Conservation (phyloP, 352 stramenopile species). For the Globisporangium parvum region DNA sequence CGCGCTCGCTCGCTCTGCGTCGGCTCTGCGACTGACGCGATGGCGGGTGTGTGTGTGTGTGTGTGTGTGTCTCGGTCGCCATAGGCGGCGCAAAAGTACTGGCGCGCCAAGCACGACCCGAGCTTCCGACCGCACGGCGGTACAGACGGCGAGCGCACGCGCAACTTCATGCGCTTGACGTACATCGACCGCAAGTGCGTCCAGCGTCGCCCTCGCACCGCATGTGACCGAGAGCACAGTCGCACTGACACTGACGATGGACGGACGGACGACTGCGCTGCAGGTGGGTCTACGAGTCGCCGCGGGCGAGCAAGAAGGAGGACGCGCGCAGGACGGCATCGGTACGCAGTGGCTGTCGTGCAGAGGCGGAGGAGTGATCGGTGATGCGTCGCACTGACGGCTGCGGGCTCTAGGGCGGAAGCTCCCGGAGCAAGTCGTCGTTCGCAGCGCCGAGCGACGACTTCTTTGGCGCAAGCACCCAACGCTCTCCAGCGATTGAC, state of each 20-base stretch:
- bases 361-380: too few species aligned
- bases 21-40: not conserved
- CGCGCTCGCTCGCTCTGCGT: too few species aligned
- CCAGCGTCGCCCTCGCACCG: too few species aligned
- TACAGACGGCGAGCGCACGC: conserved; percentile 72
- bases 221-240: too few species aligned
- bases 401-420: not conserved
- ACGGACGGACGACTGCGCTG: not conserved
- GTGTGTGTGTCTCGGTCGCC: not conserved
- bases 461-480: conserved; percentile 37
- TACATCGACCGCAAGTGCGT: conserved; percentile 85
- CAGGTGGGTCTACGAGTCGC: conserved; percentile 80
- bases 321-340: conserved; percentile 26
- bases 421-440: conserved; percentile 28
- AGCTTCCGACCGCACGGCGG: conserved; percentile 69
- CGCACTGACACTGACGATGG: not conserved
- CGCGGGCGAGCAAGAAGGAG: conserved; percentile 41
- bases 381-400: too few species aligned
- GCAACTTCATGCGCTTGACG: conserved; percentile 86
- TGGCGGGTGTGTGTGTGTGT: not conserved
- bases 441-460: conserved; percentile 26
- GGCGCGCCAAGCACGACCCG: conserved; percentile 74
- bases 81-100: conserved; percentile 82
- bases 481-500: conserved; percentile 22
- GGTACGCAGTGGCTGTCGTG: too few species aligned